A percentile compares a stretch with the other conserved stretches of the same genome.
phyloP scores from a whole-genome alignment of 2,329 filamentous ascomycete genomes.

The Dactylellina cionopaga region DNA sequence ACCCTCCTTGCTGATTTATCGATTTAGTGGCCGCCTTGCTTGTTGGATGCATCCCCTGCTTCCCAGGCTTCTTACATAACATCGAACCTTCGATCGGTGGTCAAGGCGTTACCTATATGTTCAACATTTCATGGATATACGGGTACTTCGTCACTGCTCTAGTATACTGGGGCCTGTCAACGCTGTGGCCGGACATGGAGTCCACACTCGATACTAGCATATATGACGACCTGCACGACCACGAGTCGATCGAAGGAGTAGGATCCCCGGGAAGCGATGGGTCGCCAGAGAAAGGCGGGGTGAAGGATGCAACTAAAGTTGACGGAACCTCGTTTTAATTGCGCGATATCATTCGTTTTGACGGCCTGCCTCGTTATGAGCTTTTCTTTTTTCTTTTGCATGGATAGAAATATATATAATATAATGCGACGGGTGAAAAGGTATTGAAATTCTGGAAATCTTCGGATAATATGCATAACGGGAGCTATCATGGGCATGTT shows the following conservation, averaged over 20 bases:
- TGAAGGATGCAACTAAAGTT: background rate
- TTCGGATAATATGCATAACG: too few relatives aligned
- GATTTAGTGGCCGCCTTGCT: conserved; percentile 32
- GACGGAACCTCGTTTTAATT: background rate
- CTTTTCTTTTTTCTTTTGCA: background rate
- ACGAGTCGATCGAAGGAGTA: conserved; percentile 36
- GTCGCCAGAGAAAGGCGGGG: conserved; percentile 21
- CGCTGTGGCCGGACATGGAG: conserved; percentile 24
- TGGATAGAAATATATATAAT: background rate
- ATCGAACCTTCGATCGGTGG: conserved; percentile 39
- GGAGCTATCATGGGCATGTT: too few relatives aligned
- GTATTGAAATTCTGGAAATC: too few relatives aligned
- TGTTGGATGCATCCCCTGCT: conserved; percentile 49
- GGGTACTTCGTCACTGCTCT: conserved; percentile 31
- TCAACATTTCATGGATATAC: conserved; percentile 44
- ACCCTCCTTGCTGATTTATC: background rate
- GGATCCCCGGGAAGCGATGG: conserved; percentile 35
- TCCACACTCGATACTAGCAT: conserved; percentile 23
- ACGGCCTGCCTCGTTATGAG: background rate
- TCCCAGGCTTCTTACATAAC: conserved; percentile 48
- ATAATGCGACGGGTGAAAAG: background rate
- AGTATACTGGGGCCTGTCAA: conserved; percentile 19
- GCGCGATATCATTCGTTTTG: conserved; percentile 1
- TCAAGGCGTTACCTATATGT: conserved; percentile 37
- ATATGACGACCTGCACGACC: conserved; percentile 37